Base-by-base conservation (phyloP, 139 green algal genomes). In the Tetraselmis chui region DNA sequence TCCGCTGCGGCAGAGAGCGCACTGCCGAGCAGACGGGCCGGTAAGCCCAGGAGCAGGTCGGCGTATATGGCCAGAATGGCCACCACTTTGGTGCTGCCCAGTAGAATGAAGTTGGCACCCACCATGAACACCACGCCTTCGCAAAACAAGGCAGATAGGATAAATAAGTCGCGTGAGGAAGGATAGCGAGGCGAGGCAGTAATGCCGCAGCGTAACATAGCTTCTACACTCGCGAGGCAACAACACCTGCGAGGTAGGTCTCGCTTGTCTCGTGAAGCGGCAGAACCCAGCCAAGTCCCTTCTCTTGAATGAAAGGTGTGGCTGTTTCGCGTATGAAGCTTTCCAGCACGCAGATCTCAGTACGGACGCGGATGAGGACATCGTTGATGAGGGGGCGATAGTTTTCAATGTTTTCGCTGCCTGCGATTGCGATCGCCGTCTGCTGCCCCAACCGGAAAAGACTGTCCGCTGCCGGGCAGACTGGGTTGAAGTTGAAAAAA, bases 311-410 rank as follows among this genome's bases (percentile, higher is more conserved):
- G 83, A 86, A 86, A 31, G 83, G 83, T 29, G 80, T 29, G 67
- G 79, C 79, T 32, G 83, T 86, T 30, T 86, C 83, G 29, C 83
- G 30, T 11, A 45, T 25, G 31, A 86, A 86, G 25, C 31, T 80
- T 75, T 86, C 83, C 26, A 86, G 79, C 29, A 86, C 79, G 75
- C 83, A 86, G 31, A 86, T 74, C 83, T 81, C 77, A 2, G 31
- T 77, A 1, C 82, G 59, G 1, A 86, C 83, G 83, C 83, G 83
- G 76, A 86, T 86, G n/a, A 86, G 76, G 2, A 86, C 83, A 28
- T 86, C 83, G 32, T 86, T 86, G 75, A 86, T 86, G 32, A 86
- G 32, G 22, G 83, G 83, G 58, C 83, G 78, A 75, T 86, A 86
- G 78, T 86, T 78, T 28, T 86, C 79, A 32, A 86, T 83, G 83